Conservation (phyloP, 805 yeast genomes). For the Candida parachauliodes region DNA sequence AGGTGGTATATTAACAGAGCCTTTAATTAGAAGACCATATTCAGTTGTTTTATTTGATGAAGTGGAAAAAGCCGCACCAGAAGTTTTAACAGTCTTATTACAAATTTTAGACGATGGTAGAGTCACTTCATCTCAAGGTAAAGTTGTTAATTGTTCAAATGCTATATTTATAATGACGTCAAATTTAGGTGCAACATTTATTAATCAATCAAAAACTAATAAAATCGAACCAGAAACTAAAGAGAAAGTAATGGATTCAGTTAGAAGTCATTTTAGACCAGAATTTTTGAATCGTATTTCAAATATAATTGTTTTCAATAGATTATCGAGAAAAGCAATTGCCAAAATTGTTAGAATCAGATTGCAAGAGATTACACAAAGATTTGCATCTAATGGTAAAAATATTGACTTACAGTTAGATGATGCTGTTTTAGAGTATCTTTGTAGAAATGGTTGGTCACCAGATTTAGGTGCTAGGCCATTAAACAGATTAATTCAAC, state of each 20-base stretch:
- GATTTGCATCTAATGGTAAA: constrained; percentile 85
- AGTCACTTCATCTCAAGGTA: constrained; percentile 91
- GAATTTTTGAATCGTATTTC: constrained; percentile 96
- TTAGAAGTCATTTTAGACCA: constrained; percentile 89
- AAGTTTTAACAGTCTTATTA: constrained; percentile 84
- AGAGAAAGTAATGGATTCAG: constrained; percentile 78
- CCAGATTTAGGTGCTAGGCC: constrained; percentile 97
- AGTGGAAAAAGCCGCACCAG: constrained; percentile 98
- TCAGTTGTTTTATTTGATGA: constrained; percentile 96
- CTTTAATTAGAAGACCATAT: constrained; percentile 85
- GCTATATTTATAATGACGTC: constrained; percentile 95
- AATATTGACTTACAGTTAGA: constrained; percentile 68
- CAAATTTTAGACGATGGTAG: constrained; percentile 97
- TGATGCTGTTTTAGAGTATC: constrained; percentile 72
- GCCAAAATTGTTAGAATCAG: constrained; percentile 87
- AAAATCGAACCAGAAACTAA: constrained; percentile 67
- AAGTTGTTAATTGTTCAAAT: constrained; percentile 88
- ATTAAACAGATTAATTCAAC: constrained; percentile 85
- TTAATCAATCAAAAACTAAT: constrained; percentile 61
- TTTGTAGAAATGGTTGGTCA: constrained; percentile 85
- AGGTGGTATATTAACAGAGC: constrained; percentile 95
- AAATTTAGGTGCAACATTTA: constrained; percentile 90
- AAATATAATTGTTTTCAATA: constrained; percentile 88
- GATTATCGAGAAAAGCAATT: constrained; percentile 86
- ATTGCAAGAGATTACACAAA: constrained; percentile 74